A percentile compares a stretch with the other conserved stretches of the same genome.
Evolutionary conservation across 345 rosid species (phyloP).

Genomic region (Eutrema yunnanense): DNA sequence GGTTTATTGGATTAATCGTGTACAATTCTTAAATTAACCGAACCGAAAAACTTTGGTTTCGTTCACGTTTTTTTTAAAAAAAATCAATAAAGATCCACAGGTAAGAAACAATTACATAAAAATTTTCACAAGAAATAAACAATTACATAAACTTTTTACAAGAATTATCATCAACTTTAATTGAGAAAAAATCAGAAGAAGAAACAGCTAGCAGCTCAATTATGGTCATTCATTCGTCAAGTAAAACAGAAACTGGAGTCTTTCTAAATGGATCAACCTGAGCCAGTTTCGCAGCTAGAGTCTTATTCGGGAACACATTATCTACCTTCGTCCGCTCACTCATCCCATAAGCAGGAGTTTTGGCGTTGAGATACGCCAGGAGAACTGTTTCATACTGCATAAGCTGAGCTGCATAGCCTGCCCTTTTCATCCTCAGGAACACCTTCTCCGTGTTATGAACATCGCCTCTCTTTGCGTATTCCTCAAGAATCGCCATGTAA

Average conservation of each 20-base stretch:
- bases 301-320: slow-evolving; percentile 60
- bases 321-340: slow-evolving; percentile 80
- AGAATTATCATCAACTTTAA: no score
- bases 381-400: slow-evolving; percentile 49
- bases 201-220: background rate
- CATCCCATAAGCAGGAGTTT: slow-evolving; percentile 73
- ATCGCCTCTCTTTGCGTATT: slow-evolving; percentile 68
- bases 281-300: slow-evolving; percentile 42
- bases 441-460: slow-evolving; percentile 72
- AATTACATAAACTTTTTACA: no score
- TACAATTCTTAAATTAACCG: no score
- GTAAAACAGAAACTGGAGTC: slow-evolving; percentile 58
- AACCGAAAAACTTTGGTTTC: no score
- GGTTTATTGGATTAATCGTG: no score
- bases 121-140: no score
- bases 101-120: no score
- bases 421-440: slow-evolving; percentile 63
- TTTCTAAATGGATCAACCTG: slow-evolving; percentile 58
- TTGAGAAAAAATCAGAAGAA: background rate
- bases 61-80: no score
- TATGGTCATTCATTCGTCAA: slow-evolving; percentile 28
- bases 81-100: no score
- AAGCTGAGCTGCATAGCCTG: slow-evolving; percentile 50
- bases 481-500: slow-evolving; percentile 52
- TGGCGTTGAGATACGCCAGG: slow-evolving; percentile 56